Conservation (phyloP, 768 basidiomycete genomes). For the Astraeus odoratus region DNA sequence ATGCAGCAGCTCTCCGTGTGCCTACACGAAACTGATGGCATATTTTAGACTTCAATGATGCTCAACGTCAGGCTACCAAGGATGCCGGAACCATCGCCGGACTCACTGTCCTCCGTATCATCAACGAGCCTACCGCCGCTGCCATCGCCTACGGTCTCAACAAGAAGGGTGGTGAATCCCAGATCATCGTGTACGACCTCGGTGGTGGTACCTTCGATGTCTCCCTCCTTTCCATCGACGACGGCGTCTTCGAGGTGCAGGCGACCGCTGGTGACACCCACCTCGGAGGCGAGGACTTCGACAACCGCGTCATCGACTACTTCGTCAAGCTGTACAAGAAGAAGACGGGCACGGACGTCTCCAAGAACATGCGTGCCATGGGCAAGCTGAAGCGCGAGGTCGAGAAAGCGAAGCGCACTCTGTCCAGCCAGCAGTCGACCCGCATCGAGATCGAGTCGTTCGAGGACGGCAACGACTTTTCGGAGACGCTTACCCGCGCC, state of each 20-base stretch:
- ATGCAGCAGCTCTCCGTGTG: conserved; percentile 22
- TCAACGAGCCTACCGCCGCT: conserved; percentile 96
- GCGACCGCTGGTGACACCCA: conserved; percentile 94
- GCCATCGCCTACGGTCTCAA: conserved; percentile 98
- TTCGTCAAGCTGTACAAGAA: conserved; percentile 87
- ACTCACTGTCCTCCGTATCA: conserved; percentile 91
- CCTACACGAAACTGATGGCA: neutral
- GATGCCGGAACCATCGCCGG: conserved; percentile 95
- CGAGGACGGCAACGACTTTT: conserved; percentile 94
- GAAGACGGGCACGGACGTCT: conserved; percentile 83
- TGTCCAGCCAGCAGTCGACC: conserved; percentile 84
- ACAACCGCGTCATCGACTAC: conserved; percentile 89
- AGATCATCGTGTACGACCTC: conserved; percentile 97
- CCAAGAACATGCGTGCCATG: conserved; percentile 73
- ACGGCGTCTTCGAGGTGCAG: conserved; percentile 86
- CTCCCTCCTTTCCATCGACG: conserved; percentile 89
- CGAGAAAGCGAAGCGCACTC: conserved; percentile 91
- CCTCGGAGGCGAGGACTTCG: conserved; percentile 94
- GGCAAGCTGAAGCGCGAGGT: conserved; percentile 91
- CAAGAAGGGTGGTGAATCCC: conserved; percentile 90
- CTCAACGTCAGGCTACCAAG: conserved; percentile 98
- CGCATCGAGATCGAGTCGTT: conserved; percentile 95
- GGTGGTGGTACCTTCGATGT: conserved; percentile 99
- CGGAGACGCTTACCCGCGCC: conserved; percentile 94
- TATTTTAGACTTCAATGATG: conserved; percentile 89